A percentile compares a stretch with the other conserved stretches of the same genome.
Evolutionary conservation across 345 rosid species (phyloP).

Genomic region (Bretschneidera sinensis): DNA sequence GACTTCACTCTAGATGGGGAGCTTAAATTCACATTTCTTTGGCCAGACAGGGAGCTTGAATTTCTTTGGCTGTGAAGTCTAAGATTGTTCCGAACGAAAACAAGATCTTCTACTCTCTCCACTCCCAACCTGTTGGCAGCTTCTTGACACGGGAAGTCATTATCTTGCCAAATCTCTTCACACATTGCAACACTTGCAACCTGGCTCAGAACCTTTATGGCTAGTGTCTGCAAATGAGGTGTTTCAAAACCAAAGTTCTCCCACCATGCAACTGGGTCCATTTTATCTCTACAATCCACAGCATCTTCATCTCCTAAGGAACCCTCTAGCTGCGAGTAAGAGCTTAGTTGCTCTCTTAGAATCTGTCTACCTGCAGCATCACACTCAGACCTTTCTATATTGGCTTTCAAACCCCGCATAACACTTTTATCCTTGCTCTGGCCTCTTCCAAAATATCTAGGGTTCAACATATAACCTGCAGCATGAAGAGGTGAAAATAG

Average conservation of each 20-base stretch:
- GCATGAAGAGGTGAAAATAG: conserved; percentile 51
- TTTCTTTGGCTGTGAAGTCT: conserved; percentile 30
- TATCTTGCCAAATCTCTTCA: conserved; percentile 28
- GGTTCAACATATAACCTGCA: conserved; percentile 43
- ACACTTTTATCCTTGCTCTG: conserved; percentile 40
- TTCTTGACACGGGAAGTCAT: conserved; percentile 22
- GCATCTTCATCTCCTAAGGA: conserved; percentile 51
- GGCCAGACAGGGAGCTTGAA: conserved; percentile 16
- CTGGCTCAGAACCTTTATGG: conserved; percentile 32
- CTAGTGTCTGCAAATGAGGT: conserved; percentile 32
- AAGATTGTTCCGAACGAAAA: conserved; percentile 38
- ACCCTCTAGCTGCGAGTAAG: conserved; percentile 39
- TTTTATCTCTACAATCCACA: conserved; percentile 35
- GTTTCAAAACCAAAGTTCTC: conserved; percentile 44
- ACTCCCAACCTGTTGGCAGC: conserved; percentile 22
- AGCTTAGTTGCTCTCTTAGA: conserved; percentile 40
- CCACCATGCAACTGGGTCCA: conserved; percentile 49
- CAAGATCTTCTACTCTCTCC: conserved; percentile 27
- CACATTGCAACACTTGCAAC: conserved; percentile 25
- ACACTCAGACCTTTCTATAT: conserved; percentile 30
- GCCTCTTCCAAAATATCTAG: conserved; percentile 38
- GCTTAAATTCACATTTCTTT: conserved; percentile 15
- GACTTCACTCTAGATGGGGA: conserved; percentile 24
- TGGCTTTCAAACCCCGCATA: conserved; percentile 44
- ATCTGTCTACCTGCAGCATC: conserved; percentile 29